Percentiles rank a stretch among this genome's conserved stretches.
phyloP scores from a whole-genome alignment of 1,284 basidiomycete genomes.

The Exobasidium cylindrosporum region DNA sequence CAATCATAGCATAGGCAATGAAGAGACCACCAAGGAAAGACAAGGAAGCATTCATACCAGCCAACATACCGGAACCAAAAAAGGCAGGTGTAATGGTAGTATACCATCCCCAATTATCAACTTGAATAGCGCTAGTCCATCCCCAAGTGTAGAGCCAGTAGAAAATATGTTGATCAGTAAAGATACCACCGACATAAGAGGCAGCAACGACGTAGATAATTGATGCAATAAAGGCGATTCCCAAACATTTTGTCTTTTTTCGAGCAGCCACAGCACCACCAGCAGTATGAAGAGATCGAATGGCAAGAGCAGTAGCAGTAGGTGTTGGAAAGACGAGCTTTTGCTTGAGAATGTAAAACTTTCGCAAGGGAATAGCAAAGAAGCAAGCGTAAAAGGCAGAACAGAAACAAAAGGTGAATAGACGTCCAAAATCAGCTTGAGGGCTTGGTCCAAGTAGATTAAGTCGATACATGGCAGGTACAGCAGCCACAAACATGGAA shows the following conservation, averaged over 20 bases:
- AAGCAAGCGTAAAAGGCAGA: slow-evolving; percentile 68
- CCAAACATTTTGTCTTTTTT: slow-evolving; percentile 64
- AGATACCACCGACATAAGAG: slow-evolving; percentile 64
- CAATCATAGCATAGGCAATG: slow-evolving; percentile 67
- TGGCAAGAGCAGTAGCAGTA: slow-evolving; percentile 69
- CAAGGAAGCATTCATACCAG: slow-evolving; percentile 66
- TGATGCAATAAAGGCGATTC: slow-evolving; percentile 60
- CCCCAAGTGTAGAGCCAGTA: slow-evolving; percentile 64
- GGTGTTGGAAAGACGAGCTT: slow-evolving; percentile 70
- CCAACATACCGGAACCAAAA: slow-evolving; percentile 68
- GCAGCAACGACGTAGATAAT: slow-evolving; percentile 64
- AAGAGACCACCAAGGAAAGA: slow-evolving; percentile 66
- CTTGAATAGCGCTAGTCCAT: slow-evolving; percentile 63
- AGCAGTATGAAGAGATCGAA: slow-evolving; percentile 63
- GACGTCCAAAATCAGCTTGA: slow-evolving; percentile 36
- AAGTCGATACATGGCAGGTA: slow-evolving; percentile 66
- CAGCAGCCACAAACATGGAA: slow-evolving; percentile 65
- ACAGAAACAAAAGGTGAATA: slow-evolving; percentile 63
- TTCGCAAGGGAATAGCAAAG: slow-evolving; percentile 67
- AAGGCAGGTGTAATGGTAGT: slow-evolving; percentile 66
- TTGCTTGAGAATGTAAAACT: slow-evolving; percentile 67
- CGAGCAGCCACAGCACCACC: slow-evolving; percentile 57
- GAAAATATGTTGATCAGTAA: slow-evolving; percentile 67
- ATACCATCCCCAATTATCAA: slow-evolving; percentile 60
- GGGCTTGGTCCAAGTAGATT: slow-evolving; percentile 30